Evolutionary conservation across 2,329 filamentous ascomycete genomes (phyloP), one percentile per base, ranked within the genome.

Genomic region (Aquanectria penicillioides): DNA sequence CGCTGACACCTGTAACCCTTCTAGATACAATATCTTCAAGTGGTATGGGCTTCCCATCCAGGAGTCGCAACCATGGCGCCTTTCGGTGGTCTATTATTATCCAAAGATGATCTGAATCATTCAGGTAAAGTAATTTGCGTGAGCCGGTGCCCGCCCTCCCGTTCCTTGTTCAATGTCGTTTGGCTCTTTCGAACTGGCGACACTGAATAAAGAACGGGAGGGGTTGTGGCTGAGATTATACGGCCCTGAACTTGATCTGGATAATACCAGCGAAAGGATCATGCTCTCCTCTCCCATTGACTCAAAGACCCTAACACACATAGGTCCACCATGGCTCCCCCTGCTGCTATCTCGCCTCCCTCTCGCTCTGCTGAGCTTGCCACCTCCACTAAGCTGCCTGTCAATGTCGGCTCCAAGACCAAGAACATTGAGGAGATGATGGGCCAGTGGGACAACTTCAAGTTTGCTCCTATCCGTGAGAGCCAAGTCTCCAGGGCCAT

Each of bases 191-290:
- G 22, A 36, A 26, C 28, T 3, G 4, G 33, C 36, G 26, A 18
- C 17, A 4, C 15, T 54, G 18, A 8, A 8, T 15, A 26, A 28
- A 15, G 53, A 54, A 8, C 36, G 61, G 67, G 67, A 57, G 71
- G 59, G 58, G n/a, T n/a, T 61, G 74, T 73, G 73, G 77, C 75
- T 92, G 89, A 94, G 91, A 95, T 88, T 88, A 95, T 90, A 95
- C 92, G 91, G 92, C 89, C 83, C 83, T 81, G 67, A 93, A 94
- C 91, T 94, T 94, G 92, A 94, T 94, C 91, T 92, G 91, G 92
- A 94, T 94, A 94, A 95, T 95, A 92, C 92, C 91, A 93, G 93
- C 93, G 93, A 93, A 95, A 97, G 93, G 90, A 97, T 95, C 93
- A 96, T 97, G 92, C 92, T 86, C 86, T 85, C 81, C 81, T 78